phyloP scores from a whole-genome alignment of 169 alveolate species.

The Ichthyophthirius multifiliis region DNA sequence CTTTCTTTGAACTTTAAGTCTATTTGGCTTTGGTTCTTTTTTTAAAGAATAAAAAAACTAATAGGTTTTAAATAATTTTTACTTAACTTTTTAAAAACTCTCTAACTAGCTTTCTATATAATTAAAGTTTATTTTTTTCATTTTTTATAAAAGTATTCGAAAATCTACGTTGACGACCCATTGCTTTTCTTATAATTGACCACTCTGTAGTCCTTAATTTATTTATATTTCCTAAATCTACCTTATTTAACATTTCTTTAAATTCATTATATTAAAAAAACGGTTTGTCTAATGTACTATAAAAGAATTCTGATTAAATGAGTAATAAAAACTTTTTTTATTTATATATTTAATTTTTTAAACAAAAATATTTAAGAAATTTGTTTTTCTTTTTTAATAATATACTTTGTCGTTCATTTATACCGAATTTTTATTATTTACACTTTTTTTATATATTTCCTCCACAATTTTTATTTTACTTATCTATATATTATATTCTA shows the following conservation, averaged over 20 bases:
- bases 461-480: neutral
- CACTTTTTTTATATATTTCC: neutral
- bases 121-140: neutral
- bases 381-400: neutral
- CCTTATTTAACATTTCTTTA: neutral
- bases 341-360: neutral
- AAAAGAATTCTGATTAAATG: neutral
- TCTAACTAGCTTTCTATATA: neutral
- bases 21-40: neutral
- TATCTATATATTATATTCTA: neutral
- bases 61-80: neutral
- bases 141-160: neutral
- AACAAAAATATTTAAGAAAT: neutral
- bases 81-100: neutral
- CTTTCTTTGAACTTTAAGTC: neutral
- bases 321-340: neutral
- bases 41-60: neutral
- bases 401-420: neutral
- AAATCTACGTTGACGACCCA: constrained; percentile 13
- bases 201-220: neutral
- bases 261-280: constrained; percentile 2
- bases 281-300: constrained; percentile 15
- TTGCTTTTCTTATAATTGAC: constrained; percentile 5
- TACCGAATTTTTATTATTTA: neutral
- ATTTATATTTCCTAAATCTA: neutral